Percentiles rank a stretch among this genome's conserved stretches.
Conservation (phyloP, 2,329 filamentous ascomycete species). For the Amesomyces nigricolor region DNA sequence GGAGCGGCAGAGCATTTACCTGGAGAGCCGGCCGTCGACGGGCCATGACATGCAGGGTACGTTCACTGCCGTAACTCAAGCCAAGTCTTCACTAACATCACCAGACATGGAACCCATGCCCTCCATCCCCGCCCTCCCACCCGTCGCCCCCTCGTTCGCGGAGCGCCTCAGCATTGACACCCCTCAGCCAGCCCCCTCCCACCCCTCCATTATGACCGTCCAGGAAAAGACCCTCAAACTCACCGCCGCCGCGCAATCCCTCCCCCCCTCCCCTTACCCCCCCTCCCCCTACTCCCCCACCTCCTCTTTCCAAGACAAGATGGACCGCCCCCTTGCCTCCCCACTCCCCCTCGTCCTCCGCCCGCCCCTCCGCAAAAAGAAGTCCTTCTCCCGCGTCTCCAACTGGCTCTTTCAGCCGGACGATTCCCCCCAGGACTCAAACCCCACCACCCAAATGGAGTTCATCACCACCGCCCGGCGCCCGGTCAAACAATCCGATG, state of each 20-base stretch:
- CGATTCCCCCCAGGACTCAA: neutral
- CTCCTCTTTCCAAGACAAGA: slow-evolving; percentile 18
- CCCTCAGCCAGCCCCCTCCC: slow-evolving; percentile 33
- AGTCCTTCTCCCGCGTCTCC: slow-evolving; percentile 58
- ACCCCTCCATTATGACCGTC: slow-evolving; percentile 21
- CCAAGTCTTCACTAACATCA: slow-evolving; percentile 4
- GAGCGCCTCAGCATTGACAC: slow-evolving; percentile 48
- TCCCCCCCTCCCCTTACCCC: slow-evolving; percentile 17
- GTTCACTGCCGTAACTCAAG: slow-evolving; percentile 6
- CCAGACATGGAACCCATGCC: slow-evolving; percentile 48
- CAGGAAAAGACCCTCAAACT: slow-evolving; percentile 19
- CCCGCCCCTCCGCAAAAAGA: slow-evolving; percentile 60
- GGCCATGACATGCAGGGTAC: slow-evolving; percentile 38
- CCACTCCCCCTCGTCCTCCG: slow-evolving; percentile 54
- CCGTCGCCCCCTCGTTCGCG: slow-evolving; percentile 52
- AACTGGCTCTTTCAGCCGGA: slow-evolving; percentile 50
- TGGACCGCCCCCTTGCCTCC: slow-evolving; percentile 43
- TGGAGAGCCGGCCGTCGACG: slow-evolving; percentile 49
- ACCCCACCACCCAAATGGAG: slow-evolving; percentile 14
- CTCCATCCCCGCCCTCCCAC: slow-evolving; percentile 52
- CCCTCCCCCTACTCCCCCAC: slow-evolving; percentile 9
- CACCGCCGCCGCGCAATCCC: slow-evolving; percentile 25
- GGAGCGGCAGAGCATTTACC: slow-evolving; percentile 55
- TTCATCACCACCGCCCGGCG: slow-evolving; percentile 51
- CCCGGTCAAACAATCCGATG: slow-evolving; percentile 46